These are phyloP conservation scores for Agrocybe praecox DNA, from an alignment of 768 basidiomycete genomes.

Conservation along the genomic window DNA sequence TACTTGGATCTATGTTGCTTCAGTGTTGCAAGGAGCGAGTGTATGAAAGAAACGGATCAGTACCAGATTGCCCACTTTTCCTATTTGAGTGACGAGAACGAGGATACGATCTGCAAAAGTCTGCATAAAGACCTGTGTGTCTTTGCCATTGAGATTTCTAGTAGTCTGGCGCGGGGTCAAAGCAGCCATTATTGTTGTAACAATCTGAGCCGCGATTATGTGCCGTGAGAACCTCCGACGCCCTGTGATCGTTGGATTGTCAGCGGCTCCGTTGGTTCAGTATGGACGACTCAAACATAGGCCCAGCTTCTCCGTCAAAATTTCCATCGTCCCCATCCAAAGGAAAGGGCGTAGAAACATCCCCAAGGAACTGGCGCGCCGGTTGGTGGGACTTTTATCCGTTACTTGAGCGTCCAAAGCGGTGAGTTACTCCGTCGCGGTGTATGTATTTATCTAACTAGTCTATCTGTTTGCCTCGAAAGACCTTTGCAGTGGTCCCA, in stretches of 20 bases:
- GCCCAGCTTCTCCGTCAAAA: conserved; percentile 13
- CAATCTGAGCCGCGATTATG: not conserved
- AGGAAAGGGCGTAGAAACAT: conserved; percentile 48
- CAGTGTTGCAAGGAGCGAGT: conserved; percentile 1
- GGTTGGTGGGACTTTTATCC: conserved; percentile 80
- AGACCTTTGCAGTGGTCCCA: conserved; percentile 77
- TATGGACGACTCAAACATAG: conserved; percentile 14
- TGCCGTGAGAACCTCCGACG: not conserved
- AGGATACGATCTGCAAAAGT: conserved; percentile 78
- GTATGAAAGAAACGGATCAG: conserved; percentile 15
- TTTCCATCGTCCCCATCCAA: conserved; percentile 25
- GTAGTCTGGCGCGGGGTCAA: conserved; percentile 54
- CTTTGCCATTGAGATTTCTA: conserved; percentile 52
- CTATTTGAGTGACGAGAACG: conserved; percentile 88
- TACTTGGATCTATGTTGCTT: conserved; percentile 69
- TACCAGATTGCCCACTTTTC: conserved; percentile 89
- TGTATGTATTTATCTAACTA: not conserved
- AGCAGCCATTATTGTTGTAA: conserved; percentile 22
- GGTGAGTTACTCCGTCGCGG: conserved; percentile 35
- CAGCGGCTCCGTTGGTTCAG: not conserved
- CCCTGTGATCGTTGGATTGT: not conserved
- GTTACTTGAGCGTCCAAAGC: conserved; percentile 55
- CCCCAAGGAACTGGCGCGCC: conserved; percentile 47
- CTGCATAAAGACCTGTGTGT: conserved; percentile 80
- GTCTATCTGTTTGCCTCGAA: not conserved